Evolutionary conservation across 2,329 filamentous ascomycete species (phyloP).

Genomic region (Hymenoscyphus infarciens): DNA sequence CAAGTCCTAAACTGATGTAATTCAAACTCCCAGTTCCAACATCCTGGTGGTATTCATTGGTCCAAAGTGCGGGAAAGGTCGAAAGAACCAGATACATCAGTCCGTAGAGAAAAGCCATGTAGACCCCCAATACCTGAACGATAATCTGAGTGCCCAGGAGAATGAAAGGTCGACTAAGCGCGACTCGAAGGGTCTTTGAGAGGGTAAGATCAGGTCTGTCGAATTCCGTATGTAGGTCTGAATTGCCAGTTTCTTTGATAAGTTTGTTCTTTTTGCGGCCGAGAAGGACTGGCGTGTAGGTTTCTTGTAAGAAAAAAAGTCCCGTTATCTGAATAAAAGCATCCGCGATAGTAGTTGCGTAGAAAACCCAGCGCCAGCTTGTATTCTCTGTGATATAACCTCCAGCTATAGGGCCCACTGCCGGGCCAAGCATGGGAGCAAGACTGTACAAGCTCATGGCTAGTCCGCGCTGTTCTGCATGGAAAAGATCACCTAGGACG

Average conservation of each 20-base stretch:
- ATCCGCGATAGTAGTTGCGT: constrained; percentile 44
- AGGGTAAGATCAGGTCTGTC: constrained; percentile 45
- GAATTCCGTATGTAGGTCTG: constrained; percentile 41
- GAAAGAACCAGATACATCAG: constrained; percentile 53
- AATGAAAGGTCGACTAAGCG: constrained; percentile 44
- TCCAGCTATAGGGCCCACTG: constrained; percentile 43
- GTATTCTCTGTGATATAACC: constrained; percentile 44
- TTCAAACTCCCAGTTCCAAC: constrained; percentile 55
- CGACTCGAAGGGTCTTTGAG: constrained; percentile 37
- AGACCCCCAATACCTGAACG: constrained; percentile 49
- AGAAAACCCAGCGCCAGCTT: constrained; percentile 35
- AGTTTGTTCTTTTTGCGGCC: constrained; percentile 41
- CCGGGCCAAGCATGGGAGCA: constrained; percentile 29
- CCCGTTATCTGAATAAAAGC: constrained; percentile 41
- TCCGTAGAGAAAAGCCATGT: constrained; percentile 49
- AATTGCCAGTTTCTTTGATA: constrained; percentile 48
- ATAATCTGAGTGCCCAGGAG: constrained; percentile 50
- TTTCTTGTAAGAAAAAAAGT: constrained; percentile 43
- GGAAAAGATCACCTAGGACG: constrained; percentile 44
- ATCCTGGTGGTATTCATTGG: constrained; percentile 48
- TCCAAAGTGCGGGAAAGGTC: constrained; percentile 57
- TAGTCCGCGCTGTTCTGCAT: constrained; percentile 43
- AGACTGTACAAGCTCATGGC: constrained; percentile 35
- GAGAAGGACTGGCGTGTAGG: constrained; percentile 46
- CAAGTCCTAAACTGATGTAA: constrained; percentile 47